Base-by-base conservation (phyloP, 2,329 filamentous ascomycete genomes). In the Colletotrichum sp. region DNA sequence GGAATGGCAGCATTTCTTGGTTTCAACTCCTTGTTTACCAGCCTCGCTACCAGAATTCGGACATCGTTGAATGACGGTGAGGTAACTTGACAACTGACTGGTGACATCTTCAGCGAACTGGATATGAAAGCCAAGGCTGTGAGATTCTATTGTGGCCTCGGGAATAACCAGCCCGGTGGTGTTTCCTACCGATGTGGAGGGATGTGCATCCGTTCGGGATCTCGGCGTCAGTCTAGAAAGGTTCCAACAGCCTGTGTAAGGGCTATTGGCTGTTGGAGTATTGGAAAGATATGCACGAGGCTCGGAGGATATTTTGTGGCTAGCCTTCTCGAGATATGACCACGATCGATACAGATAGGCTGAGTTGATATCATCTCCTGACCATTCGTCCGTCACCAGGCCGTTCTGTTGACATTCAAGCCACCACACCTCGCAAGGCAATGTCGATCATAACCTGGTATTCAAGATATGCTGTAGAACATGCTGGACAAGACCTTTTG, bases 371-470 rank as follows among this genome's bases (percentile, higher is more conserved):
- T 48, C 18, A 3, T 48, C 18, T 43, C 18, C 8, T 38, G 15
- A 0, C 16, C 18, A 0, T 43, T n/a, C 38, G 8, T n/a, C 3
- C 18, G 18, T 43, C 38, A 43, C 8, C 9, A 43, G 6, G 38
- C 18, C 1, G 18, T 43, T 43, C n/a, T 7, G n/a, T 1, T 52
- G 43, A 4, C 43, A 52, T 52, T 52, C 43, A 52, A 52, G n/a
- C 43, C n/a, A 52, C 43, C 0, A 52, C 43, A 52, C 43, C n/a
- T 1, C 43, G 43, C n/a, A 13, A n/a, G 0, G n/a, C 0, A 12
- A 52, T 13, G 12, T 13, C 2, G 43, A 21, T 21, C 43, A 21
- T 21, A 21, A 21, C 9, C n/a, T 21, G 43, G 12, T 13, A 18
- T 21, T 12, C 0, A 18, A 38, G 36, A 18, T 38, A 38, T 38